These are phyloP conservation scores for Bathelium albidoporum DNA, from an alignment of 495 filamentous ascomycete genomes.

Conservation along the genomic window DNA sequence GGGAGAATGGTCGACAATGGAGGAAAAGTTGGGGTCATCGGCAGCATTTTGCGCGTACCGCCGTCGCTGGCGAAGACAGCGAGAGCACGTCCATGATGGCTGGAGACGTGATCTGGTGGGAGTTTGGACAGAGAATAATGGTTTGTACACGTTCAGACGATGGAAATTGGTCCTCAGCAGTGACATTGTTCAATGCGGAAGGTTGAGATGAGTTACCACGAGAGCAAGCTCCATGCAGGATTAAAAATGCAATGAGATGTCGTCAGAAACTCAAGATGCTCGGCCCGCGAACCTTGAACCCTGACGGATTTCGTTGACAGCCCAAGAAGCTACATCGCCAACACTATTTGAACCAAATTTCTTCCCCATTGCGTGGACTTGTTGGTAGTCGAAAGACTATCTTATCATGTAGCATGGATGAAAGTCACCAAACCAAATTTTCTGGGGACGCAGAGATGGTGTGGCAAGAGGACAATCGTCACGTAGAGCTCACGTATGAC, in stretches of 20 bases:
- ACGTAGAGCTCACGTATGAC: conserved; percentile 53
- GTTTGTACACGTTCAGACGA: neutral
- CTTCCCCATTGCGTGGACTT: no score
- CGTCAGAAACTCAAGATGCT: neutral
- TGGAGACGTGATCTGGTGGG: neutral
- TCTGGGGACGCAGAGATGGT: conserved; percentile 10
- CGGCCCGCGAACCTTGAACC: neutral
- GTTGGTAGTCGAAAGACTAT: neutral
- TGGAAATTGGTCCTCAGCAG: neutral
- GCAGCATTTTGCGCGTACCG: conserved; percentile 32
- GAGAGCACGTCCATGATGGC: conserved; percentile 14
- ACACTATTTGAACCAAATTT: no score
- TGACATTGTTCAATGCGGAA: neutral
- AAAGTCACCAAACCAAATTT: neutral
- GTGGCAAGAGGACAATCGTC: conserved; percentile 34
- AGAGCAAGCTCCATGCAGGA: neutral
- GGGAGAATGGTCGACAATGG: conserved; percentile 77
- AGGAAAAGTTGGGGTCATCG: conserved; percentile 63
- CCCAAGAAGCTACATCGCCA: neutral
- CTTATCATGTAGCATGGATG: neutral
- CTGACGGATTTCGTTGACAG: neutral
- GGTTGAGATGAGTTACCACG: neutral
- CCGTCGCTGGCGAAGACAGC: conserved; percentile 12
- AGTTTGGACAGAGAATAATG: neutral
- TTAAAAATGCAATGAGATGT: neutral